phyloP scores from a whole-genome alignment of 208 protist species.

The Acanthamoeba divionensis region DNA sequence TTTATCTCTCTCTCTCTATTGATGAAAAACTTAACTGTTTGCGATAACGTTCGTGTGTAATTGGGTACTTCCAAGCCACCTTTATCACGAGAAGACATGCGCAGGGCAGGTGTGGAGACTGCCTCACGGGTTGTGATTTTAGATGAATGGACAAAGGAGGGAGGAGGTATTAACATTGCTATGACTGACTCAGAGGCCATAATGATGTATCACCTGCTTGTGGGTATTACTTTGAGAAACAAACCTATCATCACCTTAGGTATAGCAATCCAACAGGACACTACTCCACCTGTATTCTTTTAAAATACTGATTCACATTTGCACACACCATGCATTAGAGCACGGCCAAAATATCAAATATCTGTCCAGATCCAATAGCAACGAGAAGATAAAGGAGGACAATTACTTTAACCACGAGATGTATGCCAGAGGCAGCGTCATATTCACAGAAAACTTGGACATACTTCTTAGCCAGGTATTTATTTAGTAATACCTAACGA shows the following conservation, averaged over 20 bases:
- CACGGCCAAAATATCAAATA: background rate
- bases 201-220: conserved; percentile 8
- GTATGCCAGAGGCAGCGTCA: conserved; percentile 21
- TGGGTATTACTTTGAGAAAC: background rate
- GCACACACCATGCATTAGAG: background rate
- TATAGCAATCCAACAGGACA: background rate
- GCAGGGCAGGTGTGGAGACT: background rate
- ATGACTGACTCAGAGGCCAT: background rate
- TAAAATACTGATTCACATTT: background rate
- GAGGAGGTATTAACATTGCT: background rate
- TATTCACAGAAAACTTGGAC: background rate
- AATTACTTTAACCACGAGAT: background rate
- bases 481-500: too few species aligned
- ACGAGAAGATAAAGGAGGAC: background rate
- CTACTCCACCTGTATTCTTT: background rate
- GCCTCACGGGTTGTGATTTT: background rate
- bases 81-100: background rate
- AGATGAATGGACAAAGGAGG: background rate
- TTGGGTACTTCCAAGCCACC: background rate
- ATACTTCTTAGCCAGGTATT: background rate
- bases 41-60: background rate
- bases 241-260: background rate
- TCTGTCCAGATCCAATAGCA: background rate
- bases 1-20: background rate
- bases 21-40: background rate